phyloP scores from a whole-genome alignment of 2,329 filamentous ascomycete species.

The Calonectria henricotiae region DNA sequence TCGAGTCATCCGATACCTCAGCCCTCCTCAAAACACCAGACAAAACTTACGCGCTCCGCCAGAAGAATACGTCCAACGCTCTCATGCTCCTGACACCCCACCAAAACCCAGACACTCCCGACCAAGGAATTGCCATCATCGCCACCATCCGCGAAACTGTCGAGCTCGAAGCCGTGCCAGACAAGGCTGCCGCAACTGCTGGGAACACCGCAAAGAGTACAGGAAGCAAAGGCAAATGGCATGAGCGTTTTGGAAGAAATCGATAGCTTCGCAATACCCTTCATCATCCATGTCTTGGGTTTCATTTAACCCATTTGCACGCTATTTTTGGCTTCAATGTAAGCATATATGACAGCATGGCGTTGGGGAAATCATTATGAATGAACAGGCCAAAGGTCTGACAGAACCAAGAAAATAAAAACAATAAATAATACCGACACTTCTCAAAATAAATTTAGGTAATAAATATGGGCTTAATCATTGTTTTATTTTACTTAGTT shows the following conservation, averaged over 20 bases:
- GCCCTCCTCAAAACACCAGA: constrained; percentile 69
- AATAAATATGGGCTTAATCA: too few species aligned
- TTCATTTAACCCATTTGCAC: not conserved
- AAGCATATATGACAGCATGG: constrained; percentile 4
- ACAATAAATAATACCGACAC: too few species aligned
- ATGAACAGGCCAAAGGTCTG: constrained; percentile 1
- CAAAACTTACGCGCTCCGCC: constrained; percentile 73
- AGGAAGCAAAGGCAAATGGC: constrained; percentile 70
- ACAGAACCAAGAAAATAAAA: too few species aligned
- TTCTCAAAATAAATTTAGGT: too few species aligned
- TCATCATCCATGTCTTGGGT: not conserved
- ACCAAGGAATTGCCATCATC: constrained; percentile 64
- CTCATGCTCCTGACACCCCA: constrained; percentile 69
- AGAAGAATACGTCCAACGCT: constrained; percentile 80
- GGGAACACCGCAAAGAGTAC: constrained; percentile 49
- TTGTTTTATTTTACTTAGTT: too few species aligned
- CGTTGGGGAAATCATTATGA: constrained; percentile 17
- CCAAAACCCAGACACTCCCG: constrained; percentile 42
- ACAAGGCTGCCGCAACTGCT: constrained; percentile 48
- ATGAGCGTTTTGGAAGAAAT: constrained; percentile 71
- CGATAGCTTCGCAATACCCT: constrained; percentile 54
- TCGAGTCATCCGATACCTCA: constrained; percentile 66
- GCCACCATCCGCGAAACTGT: constrained; percentile 76
- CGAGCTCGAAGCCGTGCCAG: constrained; percentile 68
- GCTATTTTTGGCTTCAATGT: not conserved